Base-by-base conservation (phyloP, 2,329 filamentous ascomycete species). In the Ceratocystis colombiana region DNA sequence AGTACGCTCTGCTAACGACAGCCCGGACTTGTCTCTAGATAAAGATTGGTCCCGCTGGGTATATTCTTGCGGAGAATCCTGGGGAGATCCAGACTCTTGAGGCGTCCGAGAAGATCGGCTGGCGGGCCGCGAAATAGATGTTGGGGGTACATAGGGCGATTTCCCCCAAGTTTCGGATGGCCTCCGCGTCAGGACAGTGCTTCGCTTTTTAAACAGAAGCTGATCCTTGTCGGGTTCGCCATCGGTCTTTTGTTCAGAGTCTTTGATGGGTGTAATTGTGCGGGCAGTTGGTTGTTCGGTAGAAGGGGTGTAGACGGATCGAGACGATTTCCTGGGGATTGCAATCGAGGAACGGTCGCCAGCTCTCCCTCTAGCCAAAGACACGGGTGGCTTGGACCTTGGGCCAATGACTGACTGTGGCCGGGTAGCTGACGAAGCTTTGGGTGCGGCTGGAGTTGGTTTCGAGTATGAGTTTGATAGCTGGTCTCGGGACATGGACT, bases 1-100 rank as follows among this genome's bases (percentile, higher is more conserved):
- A 0, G 92, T 95, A 67, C 93, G 81, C 71, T 96, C 92, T 0
- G 88, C 85, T 3, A 96, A 79, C 0, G 89, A 92, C 64, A 82
- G 79, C 64, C 76, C 72, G 1, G 76, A 72, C 41, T 74, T 65
- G 15, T 61, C 57, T 2, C 46, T 74, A 28, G 46, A 48, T 10
- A n/a, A 20, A 17, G 61, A 64, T 15, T 50, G 61, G 15, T 41
- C 48, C 15, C 28, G 30, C 17, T 48, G 37, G 20, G 37, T n/a
- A 59, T 50, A 50, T 17, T 67, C 62, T 45, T 33, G 25, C 10
- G 66, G 65, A 5, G 68, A 64, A 12, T 44, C 62, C 30, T 33
- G 25, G 5, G 66, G 65, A 8, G 68, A 64, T 10, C 30, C 71
- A 33, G 69, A 66, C 46, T 64, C 44, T 30, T 67, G 33, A 61